Conservation (phyloP, 1,284 basidiomycete species). For the Fistulinella cinereoalba region DNA sequence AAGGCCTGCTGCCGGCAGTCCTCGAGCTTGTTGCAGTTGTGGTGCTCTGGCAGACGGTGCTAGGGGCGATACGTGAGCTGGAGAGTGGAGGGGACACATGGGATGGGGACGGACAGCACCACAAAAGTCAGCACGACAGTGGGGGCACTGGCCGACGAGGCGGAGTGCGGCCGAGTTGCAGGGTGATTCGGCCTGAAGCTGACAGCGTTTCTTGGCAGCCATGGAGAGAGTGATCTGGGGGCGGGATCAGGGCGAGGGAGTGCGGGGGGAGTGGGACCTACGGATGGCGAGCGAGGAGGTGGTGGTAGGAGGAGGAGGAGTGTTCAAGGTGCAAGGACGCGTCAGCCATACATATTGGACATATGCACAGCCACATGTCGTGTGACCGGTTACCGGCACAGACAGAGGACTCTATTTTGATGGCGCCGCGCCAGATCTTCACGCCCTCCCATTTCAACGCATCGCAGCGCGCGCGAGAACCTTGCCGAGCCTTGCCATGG, state of each 20-base stretch:
- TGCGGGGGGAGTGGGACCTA: neutral
- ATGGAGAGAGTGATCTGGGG: slow-evolving; percentile 37
- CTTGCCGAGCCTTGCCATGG: slow-evolving; percentile 57
- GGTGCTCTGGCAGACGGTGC: slow-evolving; percentile 84
- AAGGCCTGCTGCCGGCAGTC: slow-evolving; percentile 83
- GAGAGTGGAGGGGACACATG: slow-evolving; percentile 11
- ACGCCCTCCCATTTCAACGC: slow-evolving; percentile 71
- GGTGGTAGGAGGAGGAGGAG: neutral
- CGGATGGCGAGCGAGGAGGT: neutral
- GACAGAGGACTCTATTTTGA: neutral
- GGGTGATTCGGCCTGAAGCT: slow-evolving; percentile 62
- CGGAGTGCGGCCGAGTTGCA: slow-evolving; percentile 77
- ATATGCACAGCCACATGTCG: slow-evolving; percentile 23
- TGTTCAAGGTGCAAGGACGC: slow-evolving; percentile 30
- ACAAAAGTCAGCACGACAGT: slow-evolving; percentile 75
- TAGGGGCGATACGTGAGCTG: slow-evolving; percentile 32
- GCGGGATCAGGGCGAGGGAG: neutral
- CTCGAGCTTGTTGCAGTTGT: slow-evolving; percentile 74
- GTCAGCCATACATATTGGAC: slow-evolving; percentile 24
- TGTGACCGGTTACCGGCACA: slow-evolving; percentile 2
- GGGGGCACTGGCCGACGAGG: slow-evolving; percentile 79
- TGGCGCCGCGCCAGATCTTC: slow-evolving; percentile 58
- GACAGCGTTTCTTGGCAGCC: slow-evolving; percentile 83
- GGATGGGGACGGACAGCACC: slow-evolving; percentile 54
- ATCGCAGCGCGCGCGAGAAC: slow-evolving; percentile 57